These are phyloP conservation scores for Gonium pectorale DNA, from an alignment of 139 green algal genomes.

Conservation along the genomic window DNA sequence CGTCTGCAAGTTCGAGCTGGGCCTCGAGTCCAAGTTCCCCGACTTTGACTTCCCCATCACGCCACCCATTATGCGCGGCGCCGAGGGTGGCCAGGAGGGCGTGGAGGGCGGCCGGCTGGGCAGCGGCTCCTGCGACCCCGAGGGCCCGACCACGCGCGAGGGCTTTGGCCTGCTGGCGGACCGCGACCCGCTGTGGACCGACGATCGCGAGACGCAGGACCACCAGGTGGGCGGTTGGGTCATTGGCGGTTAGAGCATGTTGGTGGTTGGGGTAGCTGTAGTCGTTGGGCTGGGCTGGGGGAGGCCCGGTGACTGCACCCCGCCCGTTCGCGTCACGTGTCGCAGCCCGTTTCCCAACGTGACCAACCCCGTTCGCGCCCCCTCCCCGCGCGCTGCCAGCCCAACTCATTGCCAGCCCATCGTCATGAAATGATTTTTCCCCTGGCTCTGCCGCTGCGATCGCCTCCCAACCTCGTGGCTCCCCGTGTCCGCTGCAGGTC, in stretches of 20 bases:
- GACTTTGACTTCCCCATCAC: conserved; percentile 51
- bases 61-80: not conserved
- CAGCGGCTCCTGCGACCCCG: too few relatives aligned
- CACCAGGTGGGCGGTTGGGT: conserved; percentile 56
- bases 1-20: conserved; percentile 67
- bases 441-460: too few relatives aligned
- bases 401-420: too few relatives aligned
- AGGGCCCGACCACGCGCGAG: not conserved
- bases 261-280: not conserved
- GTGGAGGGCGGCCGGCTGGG: not conserved
- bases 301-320: too few relatives aligned
- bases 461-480: too few relatives aligned
- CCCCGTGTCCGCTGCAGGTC: conserved; percentile 52
- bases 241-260: not conserved
- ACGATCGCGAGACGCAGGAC: conserved; percentile 67
- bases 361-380: too few relatives aligned
- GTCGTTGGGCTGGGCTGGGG: too few relatives aligned
- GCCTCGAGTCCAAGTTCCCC: conserved; percentile 62
- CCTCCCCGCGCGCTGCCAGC: too few relatives aligned
- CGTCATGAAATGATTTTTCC: too few relatives aligned
- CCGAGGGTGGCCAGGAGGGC: not conserved
- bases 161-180: conserved; percentile 70
- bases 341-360: too few relatives aligned
- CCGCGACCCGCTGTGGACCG: conserved; percentile 70
- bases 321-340: too few relatives aligned